These are phyloP conservation scores for Rhodotorula diobovata DNA, from an alignment of 768 basidiomycete species.

Conservation along the genomic window DNA sequence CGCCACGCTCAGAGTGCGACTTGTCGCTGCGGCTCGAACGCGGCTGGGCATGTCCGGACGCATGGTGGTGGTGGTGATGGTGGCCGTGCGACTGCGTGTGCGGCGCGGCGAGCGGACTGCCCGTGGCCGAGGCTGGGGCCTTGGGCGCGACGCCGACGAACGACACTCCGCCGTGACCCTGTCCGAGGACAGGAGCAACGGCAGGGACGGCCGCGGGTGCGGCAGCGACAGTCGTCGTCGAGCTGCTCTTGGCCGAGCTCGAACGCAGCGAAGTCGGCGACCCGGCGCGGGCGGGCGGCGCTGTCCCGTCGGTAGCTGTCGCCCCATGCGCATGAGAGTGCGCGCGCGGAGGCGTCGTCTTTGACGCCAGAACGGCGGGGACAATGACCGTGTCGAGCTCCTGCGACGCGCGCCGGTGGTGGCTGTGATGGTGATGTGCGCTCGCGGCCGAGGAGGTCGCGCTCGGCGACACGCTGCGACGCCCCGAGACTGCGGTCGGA, in stretches of 20 bases:
- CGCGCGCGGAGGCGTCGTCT: background rate
- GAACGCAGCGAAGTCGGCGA: constrained; percentile 11
- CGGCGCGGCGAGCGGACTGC: background rate
- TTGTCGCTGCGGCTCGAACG: constrained; percentile 3
- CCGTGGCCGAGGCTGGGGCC: background rate
- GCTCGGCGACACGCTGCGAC: background rate
- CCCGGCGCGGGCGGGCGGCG: background rate
- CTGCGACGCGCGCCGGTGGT: background rate
- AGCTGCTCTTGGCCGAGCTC: background rate
- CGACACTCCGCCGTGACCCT: constrained; percentile 23
- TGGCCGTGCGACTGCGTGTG: background rate
- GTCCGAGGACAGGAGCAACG: constrained; percentile 7
- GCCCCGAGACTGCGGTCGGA: background rate
- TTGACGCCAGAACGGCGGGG: too few relatives aligned
- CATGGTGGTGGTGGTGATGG: background rate
- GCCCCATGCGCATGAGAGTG: too few relatives aligned
- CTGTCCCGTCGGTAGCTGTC: too few relatives aligned
- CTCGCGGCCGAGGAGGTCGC: background rate
- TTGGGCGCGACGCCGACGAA: constrained; percentile 15
- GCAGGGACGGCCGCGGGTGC: background rate
- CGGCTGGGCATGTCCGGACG: background rate
- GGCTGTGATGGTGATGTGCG: too few relatives aligned
- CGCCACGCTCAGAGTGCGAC: constrained; percentile 17
- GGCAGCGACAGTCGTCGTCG: background rate
- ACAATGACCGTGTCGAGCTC: background rate